Percentiles rank a stretch among this genome's conserved stretches.
These are phyloP conservation scores for Suhomyces sp. DNA, from an alignment of 805 yeast species.

Conservation along the genomic window DNA sequence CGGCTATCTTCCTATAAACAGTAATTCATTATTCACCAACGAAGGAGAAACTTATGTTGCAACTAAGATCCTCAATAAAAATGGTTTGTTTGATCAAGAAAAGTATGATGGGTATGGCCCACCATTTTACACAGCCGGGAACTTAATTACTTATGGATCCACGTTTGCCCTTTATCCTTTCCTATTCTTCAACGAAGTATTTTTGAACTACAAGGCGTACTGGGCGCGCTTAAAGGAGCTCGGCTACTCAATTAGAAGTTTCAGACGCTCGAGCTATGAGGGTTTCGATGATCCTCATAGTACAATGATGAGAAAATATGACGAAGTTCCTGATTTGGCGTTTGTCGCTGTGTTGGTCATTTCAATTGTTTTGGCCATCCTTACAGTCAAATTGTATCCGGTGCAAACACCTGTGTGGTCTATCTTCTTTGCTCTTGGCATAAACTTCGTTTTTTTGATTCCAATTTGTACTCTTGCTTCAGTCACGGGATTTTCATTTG, in stretches of 20 bases:
- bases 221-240: conserved; percentile 1
- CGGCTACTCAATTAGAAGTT: conserved; percentile 2
- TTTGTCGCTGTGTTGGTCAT: conserved; percentile 18
- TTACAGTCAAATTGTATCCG: conserved; percentile 31
- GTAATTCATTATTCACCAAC: conserved; percentile 18
- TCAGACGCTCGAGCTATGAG: conserved; percentile 14
- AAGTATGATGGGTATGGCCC: conserved; percentile 16
- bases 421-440: conserved; percentile 49
- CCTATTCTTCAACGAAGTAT: conserved; percentile 11
- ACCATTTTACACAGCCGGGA: conserved; percentile 18
- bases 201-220: conserved; percentile 3
- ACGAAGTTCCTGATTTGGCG: conserved; percentile 24
- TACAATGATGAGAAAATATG: conserved; percentile 21
- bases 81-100: conserved; percentile 12
- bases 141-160: conserved; percentile 15
- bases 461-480: conserved; percentile 50
- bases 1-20: conserved; percentile 18
- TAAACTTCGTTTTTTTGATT: conserved; percentile 49
- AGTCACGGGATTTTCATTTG: conserved; percentile 47
- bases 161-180: conserved; percentile 23
- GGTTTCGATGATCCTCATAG: conserved; percentile 23
- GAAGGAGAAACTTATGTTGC: conserved; percentile 16
- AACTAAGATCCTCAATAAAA: conserved; percentile 10
- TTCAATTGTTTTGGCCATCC: conserved; percentile 22
- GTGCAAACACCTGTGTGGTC: conserved; percentile 60